A percentile compares a stretch with the other conserved stretches of the same genome.
These are phyloP conservation scores for Sporisorium reilianum DNA, from an alignment of 1,284 basidiomycete species.

Conservation along the genomic window DNA sequence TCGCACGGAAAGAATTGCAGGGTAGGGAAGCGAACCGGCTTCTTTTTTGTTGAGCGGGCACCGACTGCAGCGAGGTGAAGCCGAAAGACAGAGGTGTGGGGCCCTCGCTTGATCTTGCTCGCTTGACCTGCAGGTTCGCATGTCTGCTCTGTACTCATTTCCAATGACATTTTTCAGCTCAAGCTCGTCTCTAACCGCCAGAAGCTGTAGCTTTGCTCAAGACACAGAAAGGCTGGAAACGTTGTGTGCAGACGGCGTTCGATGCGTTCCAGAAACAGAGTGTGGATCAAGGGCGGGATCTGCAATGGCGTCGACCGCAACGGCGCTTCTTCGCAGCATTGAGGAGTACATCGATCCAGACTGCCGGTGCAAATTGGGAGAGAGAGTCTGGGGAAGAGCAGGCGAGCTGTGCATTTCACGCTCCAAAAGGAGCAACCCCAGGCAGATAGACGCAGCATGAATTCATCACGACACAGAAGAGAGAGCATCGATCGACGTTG, in stretches of 20 bases:
- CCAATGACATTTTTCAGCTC: too few relatives aligned
- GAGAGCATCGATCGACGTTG: constrained; percentile 12
- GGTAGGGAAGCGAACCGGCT: background rate
- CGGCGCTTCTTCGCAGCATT: too few relatives aligned
- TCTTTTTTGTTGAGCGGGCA: constrained; percentile 26
- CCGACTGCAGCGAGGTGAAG: constrained; percentile 1
- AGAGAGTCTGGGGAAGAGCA: constrained; percentile 6
- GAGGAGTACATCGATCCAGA: constrained; percentile 4
- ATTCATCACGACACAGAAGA: background rate
- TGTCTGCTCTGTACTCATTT: constrained; percentile 1
- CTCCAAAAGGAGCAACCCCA: background rate
- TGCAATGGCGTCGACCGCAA: constrained; percentile 1
- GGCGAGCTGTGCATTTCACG: constrained; percentile 6
- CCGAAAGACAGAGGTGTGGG: constrained; percentile 18
- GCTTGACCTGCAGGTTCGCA: constrained; percentile 10
- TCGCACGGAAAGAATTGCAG: constrained; percentile 11
- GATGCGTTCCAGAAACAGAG: background rate
- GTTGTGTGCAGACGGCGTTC: background rate
- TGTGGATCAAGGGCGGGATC: constrained; percentile 1
- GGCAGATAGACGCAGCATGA: background rate
- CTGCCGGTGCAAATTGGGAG: background rate
- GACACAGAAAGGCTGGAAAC: too few relatives aligned
- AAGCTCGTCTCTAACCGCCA: too few relatives aligned
- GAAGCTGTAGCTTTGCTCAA: too few relatives aligned
- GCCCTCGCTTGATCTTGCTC: constrained; percentile 38